Conservation (phyloP, 345 rosid species). For the Eucalyptus camaldulensis region DNA sequence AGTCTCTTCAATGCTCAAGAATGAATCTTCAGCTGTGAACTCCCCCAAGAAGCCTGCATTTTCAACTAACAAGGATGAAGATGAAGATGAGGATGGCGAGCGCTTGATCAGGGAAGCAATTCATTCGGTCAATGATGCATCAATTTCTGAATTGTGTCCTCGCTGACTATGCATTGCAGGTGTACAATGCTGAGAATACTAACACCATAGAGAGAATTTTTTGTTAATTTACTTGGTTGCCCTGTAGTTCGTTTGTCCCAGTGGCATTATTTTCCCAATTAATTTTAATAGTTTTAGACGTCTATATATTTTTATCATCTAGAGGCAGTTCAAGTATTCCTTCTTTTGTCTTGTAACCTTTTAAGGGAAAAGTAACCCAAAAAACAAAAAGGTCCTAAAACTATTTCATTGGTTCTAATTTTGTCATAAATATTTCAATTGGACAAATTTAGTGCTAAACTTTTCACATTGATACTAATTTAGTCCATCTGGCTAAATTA, state of each 20-base stretch:
- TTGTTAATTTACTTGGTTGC: not conserved
- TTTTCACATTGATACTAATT: rapidly evolving
- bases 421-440: rapidly evolving
- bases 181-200: not conserved
- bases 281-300: not conserved
- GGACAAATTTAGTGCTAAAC: rapidly evolving
- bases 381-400: too few species aligned
- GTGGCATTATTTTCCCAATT: not conserved
- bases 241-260: not conserved
- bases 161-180: constrained; percentile 1
- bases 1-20: constrained; percentile 4
- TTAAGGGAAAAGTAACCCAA: rapidly evolving
- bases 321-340: not conserved
- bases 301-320: too few species aligned
- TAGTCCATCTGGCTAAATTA: rapidly evolving
- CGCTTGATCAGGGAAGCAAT: not conserved
- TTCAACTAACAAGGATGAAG: not conserved
- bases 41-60: constrained; percentile 22
- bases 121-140: constrained; percentile 5
- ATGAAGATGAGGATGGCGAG: too few species aligned
- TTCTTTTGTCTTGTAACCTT: not conserved
- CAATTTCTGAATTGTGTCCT: constrained; percentile 10
- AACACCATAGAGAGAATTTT: rapidly evolving
- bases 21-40: not conserved
- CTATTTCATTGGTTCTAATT: too few species aligned